Conservation (phyloP, 2,329 filamentous ascomycete species). For the Aureobasidium sp. region DNA sequence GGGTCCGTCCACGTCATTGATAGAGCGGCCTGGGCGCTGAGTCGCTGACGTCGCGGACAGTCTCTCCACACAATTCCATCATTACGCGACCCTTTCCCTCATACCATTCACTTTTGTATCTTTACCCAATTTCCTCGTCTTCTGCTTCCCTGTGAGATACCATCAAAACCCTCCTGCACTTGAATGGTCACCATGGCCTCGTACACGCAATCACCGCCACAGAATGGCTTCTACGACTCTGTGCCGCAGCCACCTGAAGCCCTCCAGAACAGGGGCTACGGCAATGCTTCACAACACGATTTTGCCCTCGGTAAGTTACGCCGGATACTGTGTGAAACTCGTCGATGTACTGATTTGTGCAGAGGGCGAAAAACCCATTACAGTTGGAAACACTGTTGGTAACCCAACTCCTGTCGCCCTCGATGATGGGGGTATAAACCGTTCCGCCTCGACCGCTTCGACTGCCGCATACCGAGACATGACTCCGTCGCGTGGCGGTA, state of each 20-base stretch:
- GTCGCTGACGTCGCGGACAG: not conserved
- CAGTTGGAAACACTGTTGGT: constrained; percentile 58
- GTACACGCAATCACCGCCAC: constrained; percentile 24
- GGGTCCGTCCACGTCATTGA: not conserved
- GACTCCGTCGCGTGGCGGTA: constrained; percentile 56
- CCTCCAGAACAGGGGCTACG: constrained; percentile 31
- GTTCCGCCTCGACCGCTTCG: constrained; percentile 53
- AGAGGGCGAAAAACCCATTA: not conserved
- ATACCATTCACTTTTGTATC: not conserved
- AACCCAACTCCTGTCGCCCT: constrained; percentile 59
- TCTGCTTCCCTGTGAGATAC: not conserved
- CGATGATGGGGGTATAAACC: constrained; percentile 51
- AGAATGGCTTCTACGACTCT: constrained; percentile 29
- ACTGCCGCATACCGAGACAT: constrained; percentile 33
- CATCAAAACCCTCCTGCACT: not conserved
- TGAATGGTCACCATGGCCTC: constrained; percentile 18
- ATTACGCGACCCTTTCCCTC: not conserved
- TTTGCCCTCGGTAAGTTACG: constrained; percentile 30
- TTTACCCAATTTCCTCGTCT: not conserved
- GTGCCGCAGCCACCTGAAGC: constrained; percentile 33
- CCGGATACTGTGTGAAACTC: constrained; percentile 29
- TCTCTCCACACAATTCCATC: constrained; percentile 7
- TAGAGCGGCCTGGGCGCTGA: not conserved
- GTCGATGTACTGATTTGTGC: constrained; percentile 23
- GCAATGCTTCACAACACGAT: constrained; percentile 26